Conservation (phyloP, 306 rosid species). For the Casuarina equisetifolia region DNA sequence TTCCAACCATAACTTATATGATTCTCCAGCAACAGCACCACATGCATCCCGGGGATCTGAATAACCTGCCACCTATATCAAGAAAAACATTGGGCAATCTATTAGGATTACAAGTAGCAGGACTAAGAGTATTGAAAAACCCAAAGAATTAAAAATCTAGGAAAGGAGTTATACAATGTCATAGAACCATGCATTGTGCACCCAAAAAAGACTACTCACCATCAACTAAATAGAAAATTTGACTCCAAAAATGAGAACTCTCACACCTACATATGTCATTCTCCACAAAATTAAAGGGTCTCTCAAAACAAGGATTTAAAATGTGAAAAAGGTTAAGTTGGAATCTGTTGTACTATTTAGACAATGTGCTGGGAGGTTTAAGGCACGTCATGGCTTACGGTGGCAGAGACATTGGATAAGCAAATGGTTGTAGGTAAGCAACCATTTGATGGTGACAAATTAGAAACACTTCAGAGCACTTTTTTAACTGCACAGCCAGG, state of each 20-base stretch:
- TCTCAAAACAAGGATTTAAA: not conserved
- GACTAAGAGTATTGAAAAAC: slow-evolving; percentile 11
- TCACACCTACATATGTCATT: not conserved
- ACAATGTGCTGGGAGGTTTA: not conserved
- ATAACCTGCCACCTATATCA: slow-evolving; percentile 75
- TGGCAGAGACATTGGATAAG: not conserved
- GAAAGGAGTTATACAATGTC: not conserved
- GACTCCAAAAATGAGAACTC: not conserved
- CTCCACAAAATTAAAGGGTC: too few species aligned
- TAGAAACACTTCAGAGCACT: not conserved
- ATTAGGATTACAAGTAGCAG: slow-evolving; percentile 17
- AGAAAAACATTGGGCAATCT: slow-evolving; percentile 19
- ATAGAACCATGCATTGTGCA: not conserved
- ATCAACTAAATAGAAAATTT: not conserved
- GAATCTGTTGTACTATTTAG: not conserved
- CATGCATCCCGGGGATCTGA: slow-evolving; percentile 98
- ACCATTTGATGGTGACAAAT: not conserved
- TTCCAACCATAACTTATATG: slow-evolving; percentile 88
- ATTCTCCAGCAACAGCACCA: slow-evolving; percentile 93
- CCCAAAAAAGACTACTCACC: not conserved
- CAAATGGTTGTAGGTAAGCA: not conserved
- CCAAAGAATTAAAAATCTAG: not conserved
- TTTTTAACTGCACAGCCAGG: too few species aligned
- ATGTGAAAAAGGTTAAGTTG: not conserved
- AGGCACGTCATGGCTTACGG: not conserved